These are phyloP conservation scores for Neobulgaria alba DNA, from an alignment of 2,329 filamentous ascomycete species.

Conservation along the genomic window DNA sequence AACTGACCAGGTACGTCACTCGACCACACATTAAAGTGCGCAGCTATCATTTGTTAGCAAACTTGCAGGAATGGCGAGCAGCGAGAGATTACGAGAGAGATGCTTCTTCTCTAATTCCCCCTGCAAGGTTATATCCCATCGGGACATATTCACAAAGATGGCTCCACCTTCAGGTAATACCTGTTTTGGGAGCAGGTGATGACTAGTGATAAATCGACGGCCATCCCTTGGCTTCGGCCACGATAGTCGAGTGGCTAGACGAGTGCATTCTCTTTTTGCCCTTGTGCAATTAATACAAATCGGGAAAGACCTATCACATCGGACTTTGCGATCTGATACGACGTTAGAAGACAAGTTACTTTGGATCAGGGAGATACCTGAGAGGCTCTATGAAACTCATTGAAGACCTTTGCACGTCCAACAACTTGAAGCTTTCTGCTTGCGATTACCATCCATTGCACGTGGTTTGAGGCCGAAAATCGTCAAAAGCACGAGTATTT, in stretches of 20 bases:
- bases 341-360: conserved; percentile 1
- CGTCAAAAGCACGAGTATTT: neutral
- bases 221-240: conserved; percentile 4
- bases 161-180: neutral
- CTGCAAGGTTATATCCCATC: conserved; percentile 5
- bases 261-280: conserved; percentile 5
- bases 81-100: conserved; percentile 3
- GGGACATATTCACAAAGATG: conserved; percentile 6
- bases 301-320: conserved; percentile 7
- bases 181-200: conserved; percentile 1
- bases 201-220: conserved; percentile 4
- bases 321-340: conserved; percentile 6
- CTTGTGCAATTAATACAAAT: conserved; percentile 7
- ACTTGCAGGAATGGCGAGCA: neutral
- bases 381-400: conserved; percentile 1
- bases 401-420: conserved; percentile 8
- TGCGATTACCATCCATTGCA: conserved; percentile 2
- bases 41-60: conserved; percentile 1
- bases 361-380: neutral
- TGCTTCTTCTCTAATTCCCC: conserved; percentile 2
- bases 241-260: conserved; percentile 4
- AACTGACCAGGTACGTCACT: neutral
- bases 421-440: conserved; percentile 1
- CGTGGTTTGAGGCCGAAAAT: neutral
- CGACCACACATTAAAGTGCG: conserved; percentile 1